These are phyloP conservation scores for Globisporangium okanoganense DNA, from an alignment of 352 stramenopile species.

Conservation along the genomic window DNA sequence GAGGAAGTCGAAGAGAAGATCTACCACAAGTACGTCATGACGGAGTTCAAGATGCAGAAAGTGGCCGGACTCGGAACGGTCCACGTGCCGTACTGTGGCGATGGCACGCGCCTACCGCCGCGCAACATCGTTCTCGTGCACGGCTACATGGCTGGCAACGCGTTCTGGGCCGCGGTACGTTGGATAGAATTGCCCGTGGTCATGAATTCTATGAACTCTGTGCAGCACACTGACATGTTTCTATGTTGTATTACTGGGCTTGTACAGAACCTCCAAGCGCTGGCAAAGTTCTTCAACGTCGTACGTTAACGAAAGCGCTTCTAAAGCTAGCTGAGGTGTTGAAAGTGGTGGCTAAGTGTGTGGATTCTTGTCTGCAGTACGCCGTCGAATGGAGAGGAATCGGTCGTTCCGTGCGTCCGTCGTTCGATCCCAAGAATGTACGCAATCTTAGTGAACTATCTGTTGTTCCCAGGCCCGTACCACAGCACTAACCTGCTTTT, in stretches of 20 bases:
- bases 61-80: constrained; percentile 68
- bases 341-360: too few relatives aligned
- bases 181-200: not conserved
- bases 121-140: constrained; percentile 71
- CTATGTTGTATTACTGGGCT: constrained; percentile 1
- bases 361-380: constrained; percentile 33
- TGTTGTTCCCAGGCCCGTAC: too few relatives aligned
- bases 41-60: constrained; percentile 47
- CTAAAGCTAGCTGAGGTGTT: too few relatives aligned
- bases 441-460: not conserved
- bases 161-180: constrained; percentile 67
- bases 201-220: not conserved
- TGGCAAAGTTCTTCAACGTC: constrained; percentile 79
- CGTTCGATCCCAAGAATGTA: constrained; percentile 55
- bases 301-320: constrained; percentile 26
- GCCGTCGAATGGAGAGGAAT: constrained; percentile 83
- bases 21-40: constrained; percentile 62
- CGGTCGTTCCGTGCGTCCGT: constrained; percentile 61
- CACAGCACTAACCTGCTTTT: not conserved
- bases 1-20: constrained; percentile 62
- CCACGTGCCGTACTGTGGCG: constrained; percentile 72
- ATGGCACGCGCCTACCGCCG: constrained; percentile 40
- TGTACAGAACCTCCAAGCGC: constrained; percentile 60
- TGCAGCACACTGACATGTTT: not conserved
- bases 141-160: constrained; percentile 74